Evolutionary conservation across 176 grass and related monocot genomes (phyloP).

Genomic region (Chrysopogon serrulatus): DNA sequence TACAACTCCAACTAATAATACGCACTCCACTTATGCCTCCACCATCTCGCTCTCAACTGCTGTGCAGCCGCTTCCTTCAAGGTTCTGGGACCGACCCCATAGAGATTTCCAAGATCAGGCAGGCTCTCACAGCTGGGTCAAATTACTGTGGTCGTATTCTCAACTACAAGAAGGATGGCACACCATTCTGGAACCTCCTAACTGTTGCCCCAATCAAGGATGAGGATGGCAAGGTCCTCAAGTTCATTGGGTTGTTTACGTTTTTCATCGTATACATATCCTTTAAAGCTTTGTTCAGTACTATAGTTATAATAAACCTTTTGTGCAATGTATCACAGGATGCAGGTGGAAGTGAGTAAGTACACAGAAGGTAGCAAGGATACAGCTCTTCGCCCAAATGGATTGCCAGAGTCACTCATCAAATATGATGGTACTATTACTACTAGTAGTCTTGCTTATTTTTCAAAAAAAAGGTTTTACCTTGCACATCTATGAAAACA

Average conservation of each 20-base stretch:
- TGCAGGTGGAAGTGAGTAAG: slow-evolving; percentile 99
- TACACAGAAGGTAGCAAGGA: slow-evolving; percentile 90
- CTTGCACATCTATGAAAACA: background rate
- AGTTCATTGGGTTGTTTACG: slow-evolving; percentile 94
- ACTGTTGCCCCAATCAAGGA: slow-evolving; percentile 94
- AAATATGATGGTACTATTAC: slow-evolving; percentile 72
- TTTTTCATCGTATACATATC: background rate
- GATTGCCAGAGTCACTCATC: slow-evolving; percentile 87
- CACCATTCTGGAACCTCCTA: slow-evolving; percentile 90
- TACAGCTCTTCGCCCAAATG: slow-evolving; percentile 73
- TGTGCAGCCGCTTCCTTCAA: slow-evolving; percentile 79
- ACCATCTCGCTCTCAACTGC: background rate
- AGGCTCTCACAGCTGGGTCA: slow-evolving; percentile 55
- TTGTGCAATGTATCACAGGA: slow-evolving; percentile 36
- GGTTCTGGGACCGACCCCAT: slow-evolving; percentile 56
- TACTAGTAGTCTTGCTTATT: background rate
- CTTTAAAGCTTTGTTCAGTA: background rate
- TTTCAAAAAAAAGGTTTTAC: background rate
- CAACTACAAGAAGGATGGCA: slow-evolving; percentile 94
- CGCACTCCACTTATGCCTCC: background rate
- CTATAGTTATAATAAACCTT: background rate
- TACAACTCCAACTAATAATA: background rate
- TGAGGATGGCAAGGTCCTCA: slow-evolving; percentile 77
- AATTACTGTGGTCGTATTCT: slow-evolving; percentile 86
- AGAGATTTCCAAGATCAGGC: slow-evolving; percentile 89